Base-by-base conservation (phyloP, 1,139 yeast genomes). In the Kodamaea sp. region DNA sequence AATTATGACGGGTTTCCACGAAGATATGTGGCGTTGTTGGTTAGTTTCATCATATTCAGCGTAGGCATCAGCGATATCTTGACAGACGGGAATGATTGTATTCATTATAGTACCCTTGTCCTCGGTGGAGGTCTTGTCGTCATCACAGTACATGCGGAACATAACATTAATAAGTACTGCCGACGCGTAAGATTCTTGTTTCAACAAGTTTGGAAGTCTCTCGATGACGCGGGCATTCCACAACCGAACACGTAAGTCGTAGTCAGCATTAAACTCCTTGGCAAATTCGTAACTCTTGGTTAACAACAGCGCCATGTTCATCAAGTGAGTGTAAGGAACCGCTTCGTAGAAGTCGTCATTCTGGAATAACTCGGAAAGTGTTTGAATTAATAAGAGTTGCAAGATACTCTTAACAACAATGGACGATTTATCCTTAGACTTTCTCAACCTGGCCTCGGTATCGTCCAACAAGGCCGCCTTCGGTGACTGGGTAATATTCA, bases 161-260 rank as follows among this genome's bases (percentile, higher is more conserved):
- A 87, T 72, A 31, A 89, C 76, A 47, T 83, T 82, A 44, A 92
- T 80, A 57, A 82, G 85, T 2, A 89, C 95, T 2, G 95, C 92
- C 2, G 96, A 84, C 0, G 97, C 80, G 15, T 89, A 80, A 0
- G 95, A 82, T 59, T 94, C 98, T 60, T 94, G 98, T 50, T 87
- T 86, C 48, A 90, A 67, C 48, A 94, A 66, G 53, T 92, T 94
- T 15, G 99, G 98, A 42, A 90, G 72, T 54, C 92, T 84, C 52
- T 88, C 95, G 63, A 90, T 92, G 23, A 89, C 82, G 2, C 97
- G 96, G 7, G 94, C 88, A 53, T 88, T 86, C 83, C 95, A 90
- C 31, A 94, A 69, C 44, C 95, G 70, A 14, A 86, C 84, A 46
- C 99, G 71, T 46, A 92, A 69, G 38, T 88, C 92, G 55, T 85